A percentile compares a stretch with the other conserved stretches of the same genome.
Conservation (phyloP, 177 flowering plant genomes). For the Telopea speciosissima region DNA sequence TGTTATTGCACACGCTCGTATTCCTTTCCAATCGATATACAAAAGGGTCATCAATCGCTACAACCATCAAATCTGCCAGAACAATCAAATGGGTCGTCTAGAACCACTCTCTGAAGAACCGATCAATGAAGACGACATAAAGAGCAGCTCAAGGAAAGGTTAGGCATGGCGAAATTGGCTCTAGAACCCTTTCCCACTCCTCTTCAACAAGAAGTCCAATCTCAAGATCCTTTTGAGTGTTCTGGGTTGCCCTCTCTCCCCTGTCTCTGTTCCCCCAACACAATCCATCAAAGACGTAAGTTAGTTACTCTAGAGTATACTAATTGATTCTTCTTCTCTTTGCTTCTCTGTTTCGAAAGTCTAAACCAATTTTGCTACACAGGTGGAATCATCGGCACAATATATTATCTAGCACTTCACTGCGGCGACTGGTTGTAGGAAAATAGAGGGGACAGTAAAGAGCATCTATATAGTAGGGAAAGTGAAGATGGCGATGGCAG, state of each 20-base stretch:
- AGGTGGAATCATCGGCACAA: slow-evolving; percentile 61
- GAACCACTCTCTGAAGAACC: slow-evolving; percentile 78
- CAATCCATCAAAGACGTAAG: slow-evolving; percentile 30
- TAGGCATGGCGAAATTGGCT: slow-evolving; percentile 60
- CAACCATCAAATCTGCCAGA: neutral
- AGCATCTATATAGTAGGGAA: no score
- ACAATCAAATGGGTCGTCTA: slow-evolving; percentile 38
- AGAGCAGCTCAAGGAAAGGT: slow-evolving; percentile 25
- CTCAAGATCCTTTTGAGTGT: slow-evolving; percentile 63
- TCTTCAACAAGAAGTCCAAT: slow-evolving; percentile 57
- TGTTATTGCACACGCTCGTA: slow-evolving; percentile 5
- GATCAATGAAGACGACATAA: slow-evolving; percentile 35
- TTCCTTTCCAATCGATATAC: neutral
- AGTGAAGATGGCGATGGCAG: no score
- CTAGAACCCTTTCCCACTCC: slow-evolving; percentile 41
- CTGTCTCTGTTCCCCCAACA: slow-evolving; percentile 37
- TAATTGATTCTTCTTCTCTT: no score
- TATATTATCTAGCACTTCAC: slow-evolving; percentile 69
- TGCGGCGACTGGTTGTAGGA: slow-evolving; percentile 73
- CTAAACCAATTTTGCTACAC: neutral
- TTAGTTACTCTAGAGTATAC: neutral
- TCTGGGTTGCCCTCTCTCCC: slow-evolving; percentile 79
- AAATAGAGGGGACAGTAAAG: slow-evolving; percentile 42
- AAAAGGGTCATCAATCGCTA: neutral
- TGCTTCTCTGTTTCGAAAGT: neutral